Percentiles rank a stretch among this genome's conserved stretches.
phyloP scores from a whole-genome alignment of 345 rosid species.

The Brassica carinata region DNA sequence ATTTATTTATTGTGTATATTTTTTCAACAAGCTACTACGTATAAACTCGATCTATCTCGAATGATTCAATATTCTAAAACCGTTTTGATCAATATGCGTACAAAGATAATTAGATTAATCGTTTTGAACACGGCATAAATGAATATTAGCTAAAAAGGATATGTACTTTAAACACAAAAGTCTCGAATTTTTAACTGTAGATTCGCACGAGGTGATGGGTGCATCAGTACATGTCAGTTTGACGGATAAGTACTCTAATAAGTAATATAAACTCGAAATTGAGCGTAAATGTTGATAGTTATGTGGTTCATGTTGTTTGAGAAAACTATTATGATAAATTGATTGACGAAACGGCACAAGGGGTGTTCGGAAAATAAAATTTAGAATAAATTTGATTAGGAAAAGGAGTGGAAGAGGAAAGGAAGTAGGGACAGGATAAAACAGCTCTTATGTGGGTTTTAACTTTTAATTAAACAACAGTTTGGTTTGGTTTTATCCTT shows the following conservation, averaged over 20 bases:
- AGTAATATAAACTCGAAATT: not conserved
- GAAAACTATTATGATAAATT: not conserved
- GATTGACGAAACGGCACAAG: constrained; percentile 27
- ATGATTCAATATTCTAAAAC: too few species aligned
- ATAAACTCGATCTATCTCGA: too few species aligned
- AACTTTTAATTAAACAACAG: constrained; percentile 15
- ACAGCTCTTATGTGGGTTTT: constrained; percentile 40
- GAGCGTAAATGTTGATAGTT: not conserved
- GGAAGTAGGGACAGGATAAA: constrained; percentile 33
- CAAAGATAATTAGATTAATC: not conserved
- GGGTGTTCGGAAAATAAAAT: constrained; percentile 5
- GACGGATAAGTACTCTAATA: constrained; percentile 5
- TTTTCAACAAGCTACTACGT: too few species aligned
- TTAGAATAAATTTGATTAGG: constrained; percentile 14
- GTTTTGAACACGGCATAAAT: not conserved
- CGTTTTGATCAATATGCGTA: not conserved
- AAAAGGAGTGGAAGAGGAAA: constrained; percentile 16
- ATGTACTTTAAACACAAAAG: not conserved
- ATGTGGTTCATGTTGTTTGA: constrained; percentile 17
- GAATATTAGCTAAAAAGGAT: not conserved
- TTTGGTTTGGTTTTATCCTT: constrained; percentile 27
- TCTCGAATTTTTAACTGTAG: not conserved
- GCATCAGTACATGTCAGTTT: constrained; percentile 7
- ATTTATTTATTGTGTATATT: too few species aligned
- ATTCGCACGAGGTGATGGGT: constrained; percentile 11